Base-by-base conservation (phyloP, 140 eudicot genomes). In the Flaveria floridana region DNA sequence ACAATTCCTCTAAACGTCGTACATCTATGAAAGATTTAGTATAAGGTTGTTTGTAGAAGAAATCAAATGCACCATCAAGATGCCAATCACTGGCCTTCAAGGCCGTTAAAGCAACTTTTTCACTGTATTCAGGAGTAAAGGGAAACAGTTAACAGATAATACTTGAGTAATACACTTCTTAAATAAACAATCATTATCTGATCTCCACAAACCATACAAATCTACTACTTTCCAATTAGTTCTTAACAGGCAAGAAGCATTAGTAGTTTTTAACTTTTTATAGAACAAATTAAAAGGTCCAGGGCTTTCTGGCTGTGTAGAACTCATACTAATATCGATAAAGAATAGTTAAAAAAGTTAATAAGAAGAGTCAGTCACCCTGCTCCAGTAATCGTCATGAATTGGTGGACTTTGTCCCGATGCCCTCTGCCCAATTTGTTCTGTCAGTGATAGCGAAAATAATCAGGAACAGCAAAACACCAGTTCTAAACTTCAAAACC, bases 81-180 rank as follows among this genome's bases (percentile, higher is more conserved):
- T 94, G 91, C 97, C 97, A 94, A 70, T 94, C 97, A 65, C 99
- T 88, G 37, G 95, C 84, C 76, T 88, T 94, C 75, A 94, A 74
- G 13, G 96, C 77, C 71, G 91, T 96, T 68, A 88, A 74, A 28
- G 96, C 93, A 73, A 76, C 84, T 76, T 94, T 90, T 59, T 94
- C 99, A 81, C 99, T 94, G 86, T 82, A 76, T 53, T 7, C 19
- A 8, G 13, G 18, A 74, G 72, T 10, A 82, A 59, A 11, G 55
- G 7, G 34, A 55, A 13, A 77, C 23, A 68, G 68, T 28, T n/a
- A 37, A 55, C 65, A 30, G 11, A 63, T 52, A 48, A 9, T 50
- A 51, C 1, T 62, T 21, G 44, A 69, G 25, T 48, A 25, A 21
- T 13, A 6, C 42, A 53, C 15, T 25, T 46, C 15, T 18, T 1